Percentiles rank a stretch among this genome's conserved stretches.
phyloP scores from a whole-genome alignment of 2,329 filamentous ascomycete species.

The Trichoderma lentiforme region DNA sequence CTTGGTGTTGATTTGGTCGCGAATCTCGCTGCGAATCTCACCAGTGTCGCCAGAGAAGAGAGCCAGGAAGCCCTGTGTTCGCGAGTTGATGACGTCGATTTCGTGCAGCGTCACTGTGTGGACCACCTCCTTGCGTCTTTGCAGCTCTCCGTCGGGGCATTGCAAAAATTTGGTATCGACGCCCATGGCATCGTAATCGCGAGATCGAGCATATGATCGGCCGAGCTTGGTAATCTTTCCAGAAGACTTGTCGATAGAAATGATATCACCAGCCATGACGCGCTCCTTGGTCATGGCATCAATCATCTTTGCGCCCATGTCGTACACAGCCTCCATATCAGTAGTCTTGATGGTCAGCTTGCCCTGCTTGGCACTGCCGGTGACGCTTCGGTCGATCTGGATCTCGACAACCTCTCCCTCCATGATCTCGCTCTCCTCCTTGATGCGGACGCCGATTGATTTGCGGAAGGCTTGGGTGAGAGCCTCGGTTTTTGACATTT shows the following conservation, averaged over 20 bases:
- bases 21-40: slow-evolving; percentile 94
- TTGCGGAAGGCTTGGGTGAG: slow-evolving; percentile 98
- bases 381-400: slow-evolving; percentile 95
- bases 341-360: slow-evolving; percentile 99
- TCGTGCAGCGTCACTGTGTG: slow-evolving; percentile 97
- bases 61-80: slow-evolving; percentile 96
- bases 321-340: slow-evolving; percentile 99
- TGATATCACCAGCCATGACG: slow-evolving; percentile 97
- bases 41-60: slow-evolving; percentile 97
- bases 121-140: slow-evolving; percentile 94
- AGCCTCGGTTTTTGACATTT: slow-evolving; percentile 99
- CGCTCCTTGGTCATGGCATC: slow-evolving; percentile 99
- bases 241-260: slow-evolving; percentile 97
- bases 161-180: slow-evolving; percentile 97
- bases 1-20: slow-evolving; percentile 99
- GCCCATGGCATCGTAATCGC: slow-evolving; percentile 99
- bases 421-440: slow-evolving; percentile 98
- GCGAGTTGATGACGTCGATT: slow-evolving; percentile 98
- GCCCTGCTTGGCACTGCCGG: slow-evolving; percentile 94
- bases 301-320: slow-evolving; percentile 99
- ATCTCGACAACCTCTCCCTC: slow-evolving; percentile 99
- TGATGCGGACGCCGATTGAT: slow-evolving; percentile 96
- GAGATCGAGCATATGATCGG: slow-evolving; percentile 86
- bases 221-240: slow-evolving; percentile 98
- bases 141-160: slow-evolving; percentile 94